Evolutionary conservation across 164 flowering plant genomes (phyloP).

Genomic region (Cinnamomum micranthum): DNA sequence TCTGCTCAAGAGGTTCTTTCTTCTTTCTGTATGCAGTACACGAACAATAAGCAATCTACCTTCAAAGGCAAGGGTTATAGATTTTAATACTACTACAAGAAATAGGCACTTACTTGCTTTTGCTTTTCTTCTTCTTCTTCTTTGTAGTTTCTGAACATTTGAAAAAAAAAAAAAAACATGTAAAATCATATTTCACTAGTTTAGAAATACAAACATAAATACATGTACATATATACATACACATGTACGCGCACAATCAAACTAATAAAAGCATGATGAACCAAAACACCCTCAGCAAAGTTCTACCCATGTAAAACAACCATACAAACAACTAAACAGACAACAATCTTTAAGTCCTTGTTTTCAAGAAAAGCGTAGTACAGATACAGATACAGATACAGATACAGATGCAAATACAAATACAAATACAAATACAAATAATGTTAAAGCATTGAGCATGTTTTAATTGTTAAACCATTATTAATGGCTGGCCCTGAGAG

Average conservation of each 20-base stretch:
- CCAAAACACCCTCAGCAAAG: too few relatives aligned
- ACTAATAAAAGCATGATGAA: background rate
- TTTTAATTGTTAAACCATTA: too few relatives aligned
- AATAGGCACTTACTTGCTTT: slow-evolving; percentile 69
- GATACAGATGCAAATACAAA: too few relatives aligned
- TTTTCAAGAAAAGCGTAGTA: background rate
- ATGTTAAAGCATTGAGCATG: too few relatives aligned
- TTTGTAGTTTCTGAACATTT: slow-evolving; percentile 52
- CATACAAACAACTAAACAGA: too few relatives aligned
- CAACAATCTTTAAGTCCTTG: background rate
- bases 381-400: too few relatives aligned
- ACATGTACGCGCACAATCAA: background rate
- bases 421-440: too few relatives aligned
- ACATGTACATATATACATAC: background rate
- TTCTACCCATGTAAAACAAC: too few relatives aligned
- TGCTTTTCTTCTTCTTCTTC: slow-evolving; percentile 95
- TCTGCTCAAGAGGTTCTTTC: slow-evolving; percentile 74
- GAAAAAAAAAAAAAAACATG: background rate
- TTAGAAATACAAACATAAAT: background rate
- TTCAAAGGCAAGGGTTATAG: slow-evolving; percentile 1
- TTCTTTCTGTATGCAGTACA: slow-evolving; percentile 60
- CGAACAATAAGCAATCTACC: slow-evolving; percentile 1
- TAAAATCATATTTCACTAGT: background rate
- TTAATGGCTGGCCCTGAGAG: too few relatives aligned
- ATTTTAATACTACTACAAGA: background rate